These are phyloP conservation scores for Selenicereus undatus DNA, from an alignment of 148 eudicot genomes.

Conservation along the genomic window DNA sequence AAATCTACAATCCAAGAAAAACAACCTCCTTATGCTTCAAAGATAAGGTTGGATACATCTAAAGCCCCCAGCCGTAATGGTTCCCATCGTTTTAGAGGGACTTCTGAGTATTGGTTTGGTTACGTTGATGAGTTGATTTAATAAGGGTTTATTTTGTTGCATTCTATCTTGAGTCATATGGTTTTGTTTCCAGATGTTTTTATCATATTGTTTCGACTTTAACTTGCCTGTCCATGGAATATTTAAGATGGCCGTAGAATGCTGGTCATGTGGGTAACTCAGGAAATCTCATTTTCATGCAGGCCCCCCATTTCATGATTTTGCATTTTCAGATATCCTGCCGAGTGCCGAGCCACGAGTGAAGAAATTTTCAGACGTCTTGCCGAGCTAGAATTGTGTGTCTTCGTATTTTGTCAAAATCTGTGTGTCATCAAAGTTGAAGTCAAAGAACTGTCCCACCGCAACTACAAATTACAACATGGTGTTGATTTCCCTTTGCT, in stretches of 20 bases:
- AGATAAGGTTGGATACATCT: neutral
- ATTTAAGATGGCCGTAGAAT: neutral
- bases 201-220: too few species aligned
- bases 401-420: neutral
- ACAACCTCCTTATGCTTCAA: neutral
- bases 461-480: too few species aligned
- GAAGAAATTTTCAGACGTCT: neutral
- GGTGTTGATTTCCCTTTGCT: too few species aligned
- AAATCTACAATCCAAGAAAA: neutral
- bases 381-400: neutral
- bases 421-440: too few species aligned
- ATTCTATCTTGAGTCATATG: too few species aligned
- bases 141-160: too few species aligned
- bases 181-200: too few species aligned
- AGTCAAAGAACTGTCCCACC: too few species aligned
- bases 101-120: neutral
- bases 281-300: conserved; percentile 20
- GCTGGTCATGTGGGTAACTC: neutral
- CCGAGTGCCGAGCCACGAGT: conserved; percentile 32
- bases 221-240: too few species aligned
- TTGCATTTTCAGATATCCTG: conserved; percentile 68
- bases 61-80: neutral
- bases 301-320: conserved; percentile 97
- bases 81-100: too few species aligned
- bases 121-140: neutral